Conservation (phyloP, 1,284 basidiomycete species). For the Naganishia liquefaciens region DNA sequence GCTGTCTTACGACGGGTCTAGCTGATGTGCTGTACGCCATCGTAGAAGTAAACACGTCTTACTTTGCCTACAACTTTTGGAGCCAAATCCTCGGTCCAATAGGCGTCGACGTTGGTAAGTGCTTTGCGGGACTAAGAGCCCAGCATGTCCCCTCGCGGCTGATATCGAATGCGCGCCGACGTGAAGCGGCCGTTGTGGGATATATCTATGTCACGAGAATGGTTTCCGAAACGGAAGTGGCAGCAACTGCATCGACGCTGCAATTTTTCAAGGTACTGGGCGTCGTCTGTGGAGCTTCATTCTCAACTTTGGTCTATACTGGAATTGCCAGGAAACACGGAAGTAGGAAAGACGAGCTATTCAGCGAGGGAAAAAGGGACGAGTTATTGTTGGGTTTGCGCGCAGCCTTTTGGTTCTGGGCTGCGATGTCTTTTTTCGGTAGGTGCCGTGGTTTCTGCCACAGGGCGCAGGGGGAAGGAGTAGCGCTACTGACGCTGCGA, state of each 20-base stretch:
- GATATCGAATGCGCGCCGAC: neutral
- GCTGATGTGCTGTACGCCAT: conserved; percentile 5
- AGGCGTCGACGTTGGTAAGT: neutral
- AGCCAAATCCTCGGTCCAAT: neutral
- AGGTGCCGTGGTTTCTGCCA: neutral
- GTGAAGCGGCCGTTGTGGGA: neutral
- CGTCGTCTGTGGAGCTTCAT: neutral
- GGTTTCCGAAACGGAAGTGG: neutral
- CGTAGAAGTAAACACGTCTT: neutral
- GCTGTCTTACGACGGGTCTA: neutral
- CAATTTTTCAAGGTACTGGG: conserved; percentile 7
- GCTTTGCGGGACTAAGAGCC: too few relatives aligned
- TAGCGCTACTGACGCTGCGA: too few relatives aligned
- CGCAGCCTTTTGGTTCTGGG: conserved; percentile 8
- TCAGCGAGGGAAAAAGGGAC: neutral
- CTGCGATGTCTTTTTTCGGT: conserved; percentile 2
- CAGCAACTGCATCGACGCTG: neutral
- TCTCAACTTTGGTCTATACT: conserved; percentile 5
- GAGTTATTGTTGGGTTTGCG: neutral
- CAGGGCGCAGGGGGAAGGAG: too few relatives aligned
- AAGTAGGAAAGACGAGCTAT: neutral
- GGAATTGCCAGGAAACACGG: conserved; percentile 3
- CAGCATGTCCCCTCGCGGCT: neutral
- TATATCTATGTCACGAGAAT: conserved; percentile 4
- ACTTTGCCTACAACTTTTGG: conserved; percentile 11